Evolutionary conservation across 2,329 filamentous ascomycete genomes (phyloP), one percentile per base, ranked within the genome.

Genomic region (Aspergillus uvarum): DNA sequence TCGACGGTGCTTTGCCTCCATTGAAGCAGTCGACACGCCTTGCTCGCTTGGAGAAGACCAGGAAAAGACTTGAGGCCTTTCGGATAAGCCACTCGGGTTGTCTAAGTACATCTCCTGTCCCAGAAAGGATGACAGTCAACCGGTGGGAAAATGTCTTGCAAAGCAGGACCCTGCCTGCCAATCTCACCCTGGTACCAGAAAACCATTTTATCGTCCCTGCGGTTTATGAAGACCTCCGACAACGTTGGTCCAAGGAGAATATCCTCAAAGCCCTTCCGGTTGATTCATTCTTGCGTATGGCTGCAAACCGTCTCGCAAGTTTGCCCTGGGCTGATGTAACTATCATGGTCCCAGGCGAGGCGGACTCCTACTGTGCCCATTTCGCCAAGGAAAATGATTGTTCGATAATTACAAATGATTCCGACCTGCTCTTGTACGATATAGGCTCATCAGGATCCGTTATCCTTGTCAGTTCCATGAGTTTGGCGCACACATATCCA

Each of bases 371-470:
- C 76, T 96, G 92, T 72, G 92, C 91, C 3, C 76, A 82, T 14
- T 81, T 87, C 56, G 82, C 90, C 6, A 80, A 80, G n/a, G 63
- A 77, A 2, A 70, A 80, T 31, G 85, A 85, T 0, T 78, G 80
- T 1, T 82, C 92, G 14, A 79, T 87, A 29, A 76, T 97, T 6
- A 96, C 92, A 0, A 88, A 87, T n/a, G 94, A 98, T 69, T 96
- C 92, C 0, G 94, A 98, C 70, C 81, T 97, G 8, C 79, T 96
- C 0, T 82, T 94, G 0, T 88, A 93, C 70, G 83, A 91, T 59
- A 81, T 94, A 8, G 88, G 87, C 0, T 52, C 70, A 0, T 64
- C 81, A 1, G 89, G 89, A 0, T 79, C 81, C 1, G 86, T 96
- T 0, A 79, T 87, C 0, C 88, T 94, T 59, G 83, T 96, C 31